Base-by-base conservation (phyloP, 2,329 filamentous ascomycete species). In the Arthrobotrys iridis region DNA sequence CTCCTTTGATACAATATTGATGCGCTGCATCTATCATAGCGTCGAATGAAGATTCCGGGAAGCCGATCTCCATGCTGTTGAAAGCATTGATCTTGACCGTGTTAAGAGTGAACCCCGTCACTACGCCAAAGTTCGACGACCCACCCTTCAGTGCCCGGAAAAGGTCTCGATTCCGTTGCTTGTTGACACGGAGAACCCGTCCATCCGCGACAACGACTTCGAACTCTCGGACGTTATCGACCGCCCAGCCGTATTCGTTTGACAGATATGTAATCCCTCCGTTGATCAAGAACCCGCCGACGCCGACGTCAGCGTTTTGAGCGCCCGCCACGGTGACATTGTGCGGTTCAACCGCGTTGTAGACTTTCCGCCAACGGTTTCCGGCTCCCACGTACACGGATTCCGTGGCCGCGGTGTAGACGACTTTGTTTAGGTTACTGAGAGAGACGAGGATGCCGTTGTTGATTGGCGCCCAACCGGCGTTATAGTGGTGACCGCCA, bases 151-250 rank as follows among this genome's bases (percentile, higher is more conserved):
- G 73, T 3, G 79, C 80, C 26, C 77, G 78, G 66, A 80, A 81
- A 3, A 82, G 46, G 66, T 88, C 86, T 0, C 82, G 71, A 72
- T 88, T 81, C 6, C 81, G 78, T 0, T 78, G 78, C 77, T 46
- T 37, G 13, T 83, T 85, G 1, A 84, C 86, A 2, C 83, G 84
- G 40, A 86, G 80, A 45, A 87, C 82, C 3, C 81, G 79, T 5
- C 86, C 85, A 74, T 85, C 83, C 13, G 85, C 83, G 0, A 88
- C 82, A 2, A 89, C 86, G 40, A 88, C 82, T 77, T 87, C 84
- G 73, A 81, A 86, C 68, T 84, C 83, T 22, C 83, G 71, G 10
- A 88, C 81, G 26, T 82, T 85, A 78, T 86, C 86, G 83, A 84
- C 22, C 83, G 85, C 80, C 80, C 84, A 86, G 5, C 87, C 87